These are phyloP conservation scores for Solanum bulbocastanum DNA, from an alignment of 257 asterid species.

Conservation along the genomic window DNA sequence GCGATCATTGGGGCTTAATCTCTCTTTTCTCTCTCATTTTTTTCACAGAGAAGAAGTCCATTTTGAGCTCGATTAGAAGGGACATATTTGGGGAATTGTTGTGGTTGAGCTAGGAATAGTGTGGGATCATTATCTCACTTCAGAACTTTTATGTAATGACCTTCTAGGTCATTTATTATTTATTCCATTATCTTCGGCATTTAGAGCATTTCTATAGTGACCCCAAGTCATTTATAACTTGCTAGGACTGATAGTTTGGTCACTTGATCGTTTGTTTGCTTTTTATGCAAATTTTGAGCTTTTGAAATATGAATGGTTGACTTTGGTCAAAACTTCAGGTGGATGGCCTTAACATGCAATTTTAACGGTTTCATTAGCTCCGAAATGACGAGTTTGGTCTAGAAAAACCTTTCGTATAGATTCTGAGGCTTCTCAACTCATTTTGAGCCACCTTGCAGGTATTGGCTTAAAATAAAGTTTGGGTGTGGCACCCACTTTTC, in stretches of 20 bases:
- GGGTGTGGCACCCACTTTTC: not conserved
- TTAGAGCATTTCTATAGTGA: not conserved
- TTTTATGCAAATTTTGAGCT: not conserved
- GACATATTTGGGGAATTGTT: not conserved
- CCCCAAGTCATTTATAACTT: not conserved
- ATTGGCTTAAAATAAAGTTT: too few species aligned
- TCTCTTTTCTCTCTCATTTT: not conserved
- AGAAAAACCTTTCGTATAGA: not conserved
- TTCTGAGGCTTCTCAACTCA: not conserved
- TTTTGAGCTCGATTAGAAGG: not conserved
- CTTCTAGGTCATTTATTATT: not conserved
- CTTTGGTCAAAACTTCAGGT: not conserved
- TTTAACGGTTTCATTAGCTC: too few species aligned
- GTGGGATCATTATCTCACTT: not conserved
- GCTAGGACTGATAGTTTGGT: not conserved
- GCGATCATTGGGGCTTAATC: not conserved
- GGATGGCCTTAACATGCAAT: not conserved
- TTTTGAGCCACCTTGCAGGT: fast-evolving
- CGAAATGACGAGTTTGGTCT: not conserved
- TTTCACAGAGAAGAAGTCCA: not conserved
- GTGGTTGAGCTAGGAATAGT: not conserved
- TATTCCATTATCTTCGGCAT: too few species aligned
- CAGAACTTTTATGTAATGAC: not conserved
- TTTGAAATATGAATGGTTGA: not conserved
- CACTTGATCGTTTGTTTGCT: not conserved